A percentile compares a stretch with the other conserved stretches of the same genome.
phyloP scores from a whole-genome alignment of 225 moss, liverwort and hornwort genomes.

The Pseudisothecium myosuroides region DNA sequence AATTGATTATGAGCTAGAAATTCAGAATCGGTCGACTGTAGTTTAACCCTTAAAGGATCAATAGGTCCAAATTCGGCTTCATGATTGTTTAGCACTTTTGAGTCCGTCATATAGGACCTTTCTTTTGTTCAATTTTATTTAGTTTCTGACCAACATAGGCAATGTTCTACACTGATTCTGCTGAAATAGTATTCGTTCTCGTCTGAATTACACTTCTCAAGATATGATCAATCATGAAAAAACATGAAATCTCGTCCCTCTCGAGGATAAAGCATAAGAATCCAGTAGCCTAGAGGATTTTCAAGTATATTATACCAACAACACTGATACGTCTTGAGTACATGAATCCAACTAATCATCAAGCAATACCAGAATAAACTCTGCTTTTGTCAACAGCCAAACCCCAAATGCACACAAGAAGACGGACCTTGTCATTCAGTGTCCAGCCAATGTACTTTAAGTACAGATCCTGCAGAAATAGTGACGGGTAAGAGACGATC shows the following conservation, averaged over 20 bases:
- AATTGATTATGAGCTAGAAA: background rate
- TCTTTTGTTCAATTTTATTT: background rate
- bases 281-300: background rate
- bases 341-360: background rate
- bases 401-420: background rate
- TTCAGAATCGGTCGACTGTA: background rate
- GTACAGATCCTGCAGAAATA: constrained; percentile 97
- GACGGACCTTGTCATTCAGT: constrained; percentile 88
- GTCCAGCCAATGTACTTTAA: constrained; percentile 98
- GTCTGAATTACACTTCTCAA: background rate
- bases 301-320: background rate
- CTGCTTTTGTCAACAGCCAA: background rate
- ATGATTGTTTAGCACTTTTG: background rate
- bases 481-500: constrained; percentile 86
- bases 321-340: background rate
- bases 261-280: background rate
- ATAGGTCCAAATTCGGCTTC: background rate
- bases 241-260: background rate
- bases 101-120: background rate
- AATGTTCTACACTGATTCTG: background rate
- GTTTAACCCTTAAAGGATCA: background rate
- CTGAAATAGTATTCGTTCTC: background rate
- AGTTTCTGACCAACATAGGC: background rate
- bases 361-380: background rate
- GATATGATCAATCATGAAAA: background rate